Conservation (phyloP, 345 rosid species). For the Eucalyptus caleyi region DNA sequence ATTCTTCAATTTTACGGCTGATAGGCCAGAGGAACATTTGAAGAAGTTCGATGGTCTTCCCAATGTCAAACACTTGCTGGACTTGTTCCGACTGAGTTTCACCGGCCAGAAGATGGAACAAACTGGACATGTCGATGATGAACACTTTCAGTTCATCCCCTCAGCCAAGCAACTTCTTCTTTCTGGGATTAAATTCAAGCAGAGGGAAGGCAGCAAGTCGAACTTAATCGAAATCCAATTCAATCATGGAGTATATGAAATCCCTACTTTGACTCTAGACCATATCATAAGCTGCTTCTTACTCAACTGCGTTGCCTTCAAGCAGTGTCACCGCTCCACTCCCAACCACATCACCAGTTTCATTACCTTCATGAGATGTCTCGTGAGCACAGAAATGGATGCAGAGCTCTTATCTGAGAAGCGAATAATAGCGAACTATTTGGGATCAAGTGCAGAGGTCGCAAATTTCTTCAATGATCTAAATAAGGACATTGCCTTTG, state of each 20-base stretch:
- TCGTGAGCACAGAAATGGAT: constrained; percentile 3
- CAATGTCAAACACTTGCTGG: constrained; percentile 22
- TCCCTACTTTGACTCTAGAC: constrained; percentile 25
- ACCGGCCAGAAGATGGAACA: not conserved
- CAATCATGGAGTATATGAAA: constrained; percentile 12
- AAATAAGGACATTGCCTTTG: constrained; percentile 20
- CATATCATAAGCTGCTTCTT: constrained; percentile 10
- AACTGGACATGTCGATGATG: not conserved
- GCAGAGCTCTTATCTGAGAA: not conserved
- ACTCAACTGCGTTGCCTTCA: constrained; percentile 28
- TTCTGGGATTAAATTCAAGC: constrained; percentile 22
- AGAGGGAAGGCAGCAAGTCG: constrained; percentile 1
- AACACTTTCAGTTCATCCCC: not conserved
- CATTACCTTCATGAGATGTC: constrained; percentile 26
- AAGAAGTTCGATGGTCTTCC: not conserved
- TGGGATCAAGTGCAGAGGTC: constrained; percentile 27
- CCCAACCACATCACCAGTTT: constrained; percentile 27
- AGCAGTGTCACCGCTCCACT: not conserved
- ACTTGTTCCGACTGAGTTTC: constrained; percentile 22
- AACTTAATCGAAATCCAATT: constrained; percentile 14
- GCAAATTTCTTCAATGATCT: constrained; percentile 16
- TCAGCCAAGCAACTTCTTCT: constrained; percentile 29
- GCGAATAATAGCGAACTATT: constrained; percentile 24
- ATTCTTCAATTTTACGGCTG: constrained; percentile 19
- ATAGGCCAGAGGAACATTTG: constrained; percentile 1